Percentiles rank a stretch among this genome's conserved stretches.
These are phyloP conservation scores for Stephania yunnanensis DNA, from an alignment of 164 flowering plant species.

Conservation along the genomic window DNA sequence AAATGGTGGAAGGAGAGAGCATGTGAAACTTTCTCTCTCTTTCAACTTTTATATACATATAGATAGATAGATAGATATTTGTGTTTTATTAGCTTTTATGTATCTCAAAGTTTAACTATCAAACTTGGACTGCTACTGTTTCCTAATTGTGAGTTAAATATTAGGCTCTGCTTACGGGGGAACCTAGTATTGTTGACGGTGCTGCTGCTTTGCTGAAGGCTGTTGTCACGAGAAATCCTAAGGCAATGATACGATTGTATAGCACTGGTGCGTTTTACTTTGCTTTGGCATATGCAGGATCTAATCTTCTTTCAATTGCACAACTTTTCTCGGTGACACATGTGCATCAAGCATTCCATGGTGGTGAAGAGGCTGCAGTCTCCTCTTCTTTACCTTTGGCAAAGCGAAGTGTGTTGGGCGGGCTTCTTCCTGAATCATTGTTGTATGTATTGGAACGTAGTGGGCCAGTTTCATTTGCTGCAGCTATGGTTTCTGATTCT, in stretches of 20 bases:
- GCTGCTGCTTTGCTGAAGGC: conserved; percentile 89
- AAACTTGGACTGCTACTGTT: neutral
- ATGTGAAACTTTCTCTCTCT: too few species aligned
- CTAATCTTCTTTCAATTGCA: conserved; percentile 89
- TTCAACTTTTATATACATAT: neutral
- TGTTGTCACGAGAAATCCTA: conserved; percentile 94
- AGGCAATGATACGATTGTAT: conserved; percentile 90
- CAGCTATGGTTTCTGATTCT: conserved; percentile 99
- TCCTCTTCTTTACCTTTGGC: conserved; percentile 95
- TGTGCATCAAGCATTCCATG: conserved; percentile 98
- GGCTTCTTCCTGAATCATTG: conserved; percentile 94
- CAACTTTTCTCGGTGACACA: conserved; percentile 88
- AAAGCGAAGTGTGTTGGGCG: conserved; percentile 96
- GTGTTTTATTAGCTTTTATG: neutral
- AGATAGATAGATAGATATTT: neutral
- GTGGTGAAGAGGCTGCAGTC: conserved; percentile 99
- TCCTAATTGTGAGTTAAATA: neutral
- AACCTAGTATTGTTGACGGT: conserved; percentile 88
- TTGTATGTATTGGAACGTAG: conserved; percentile 94
- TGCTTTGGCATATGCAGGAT: conserved; percentile 96
- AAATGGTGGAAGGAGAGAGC: too few species aligned
- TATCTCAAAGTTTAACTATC: neutral
- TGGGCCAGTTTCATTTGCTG: conserved; percentile 94
- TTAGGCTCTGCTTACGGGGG: conserved; percentile 97
- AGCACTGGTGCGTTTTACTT: conserved; percentile 97